These are phyloP conservation scores for Pisolithus tinctorius DNA, from an alignment of 768 basidiomycete species.

Conservation along the genomic window DNA sequence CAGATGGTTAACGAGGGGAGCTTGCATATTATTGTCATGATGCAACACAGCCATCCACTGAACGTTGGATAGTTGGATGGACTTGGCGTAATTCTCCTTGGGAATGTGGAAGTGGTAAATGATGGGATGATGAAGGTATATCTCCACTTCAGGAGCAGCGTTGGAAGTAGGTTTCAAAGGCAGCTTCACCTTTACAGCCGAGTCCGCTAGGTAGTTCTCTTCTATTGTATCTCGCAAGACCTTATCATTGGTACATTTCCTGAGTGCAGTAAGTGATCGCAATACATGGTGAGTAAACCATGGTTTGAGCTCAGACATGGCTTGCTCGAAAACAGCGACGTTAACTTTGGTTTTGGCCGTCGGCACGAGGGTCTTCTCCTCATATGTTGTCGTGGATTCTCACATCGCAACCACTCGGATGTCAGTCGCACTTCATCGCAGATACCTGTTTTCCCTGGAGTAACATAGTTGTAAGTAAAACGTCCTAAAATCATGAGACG, in stretches of 20 bases:
- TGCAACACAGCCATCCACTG: constrained; percentile 86
- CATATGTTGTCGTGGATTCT: too few species aligned
- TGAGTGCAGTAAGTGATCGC: too few species aligned
- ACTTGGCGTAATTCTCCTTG: constrained; percentile 53
- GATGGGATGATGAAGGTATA: constrained; percentile 85
- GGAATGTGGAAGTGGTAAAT: constrained; percentile 65
- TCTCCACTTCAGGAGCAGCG: constrained; percentile 70
- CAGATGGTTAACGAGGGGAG: constrained; percentile 89
- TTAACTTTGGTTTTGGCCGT: constrained; percentile 78
- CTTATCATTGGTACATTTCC: too few species aligned
- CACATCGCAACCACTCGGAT: too few species aligned
- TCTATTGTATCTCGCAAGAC: too few species aligned
- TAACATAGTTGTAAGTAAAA: too few species aligned
- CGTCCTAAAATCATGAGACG: too few species aligned
- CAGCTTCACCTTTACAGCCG: constrained; percentile 46
- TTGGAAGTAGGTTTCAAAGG: constrained; percentile 33
- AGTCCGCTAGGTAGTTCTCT: constrained; percentile 62
- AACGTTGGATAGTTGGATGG: constrained; percentile 43
- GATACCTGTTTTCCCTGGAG: too few species aligned
- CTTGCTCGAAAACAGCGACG: constrained; percentile 67
- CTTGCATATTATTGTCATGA: constrained; percentile 85
- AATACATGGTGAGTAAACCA: constrained; percentile 87
- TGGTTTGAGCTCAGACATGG: constrained; percentile 83
- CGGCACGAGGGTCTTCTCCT: constrained; percentile 49
- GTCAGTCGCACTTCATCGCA: too few species aligned